Base-by-base conservation (phyloP, 2,329 filamentous ascomycete species). In the Fusarium beomiforme region DNA sequence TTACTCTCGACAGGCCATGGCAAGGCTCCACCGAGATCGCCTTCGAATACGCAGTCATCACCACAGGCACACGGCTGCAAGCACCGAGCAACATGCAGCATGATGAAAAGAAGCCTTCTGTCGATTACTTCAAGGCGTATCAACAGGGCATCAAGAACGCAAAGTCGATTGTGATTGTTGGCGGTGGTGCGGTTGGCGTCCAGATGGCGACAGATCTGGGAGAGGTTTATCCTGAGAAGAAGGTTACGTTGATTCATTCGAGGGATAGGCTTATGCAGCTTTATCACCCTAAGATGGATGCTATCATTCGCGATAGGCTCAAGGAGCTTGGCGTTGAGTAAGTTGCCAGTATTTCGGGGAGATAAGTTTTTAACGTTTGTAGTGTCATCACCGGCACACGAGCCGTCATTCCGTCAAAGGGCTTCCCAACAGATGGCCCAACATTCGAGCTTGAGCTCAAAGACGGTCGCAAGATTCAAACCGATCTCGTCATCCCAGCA, bases 201-300 rank as follows among this genome's bases (percentile, higher is more conserved):
- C 75, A 76, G 31, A 76, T 76, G 75, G 75, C 75, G 4, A 69
- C 73, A 14, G 75, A 76, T 29, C 13, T 76, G 8, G 76, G 75
- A 3, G 73, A 76, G 43, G 57, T 76, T 0, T 77, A 75, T 34
- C 74, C 75, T 0, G 67, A 67, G 17, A 77, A 77, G 64, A 69
- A 67, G 5, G 69, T 77, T 0, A 77, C 72, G 0, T 19, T 77
- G 14, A 60, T 77, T 14, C 75, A 77, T 24, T 77, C 75, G 0
- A 49, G 75, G 13, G 75, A 76, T 19, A 59, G 63, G 3, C 31
- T 76, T 2, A 76, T 76, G 75, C 75, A 70, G 23, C 54, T 76
- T 3, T 76, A 76, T 16, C 75, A 76, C 26, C 59, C 62, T 1
- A 67, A 76, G 53, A 76, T 76, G 71, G 71, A 76, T 33, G 60